Evolutionary conservation across 495 filamentous ascomycete species (phyloP), one percentile per base, ranked within the genome.

Genomic region (Penicillium waksmanii): DNA sequence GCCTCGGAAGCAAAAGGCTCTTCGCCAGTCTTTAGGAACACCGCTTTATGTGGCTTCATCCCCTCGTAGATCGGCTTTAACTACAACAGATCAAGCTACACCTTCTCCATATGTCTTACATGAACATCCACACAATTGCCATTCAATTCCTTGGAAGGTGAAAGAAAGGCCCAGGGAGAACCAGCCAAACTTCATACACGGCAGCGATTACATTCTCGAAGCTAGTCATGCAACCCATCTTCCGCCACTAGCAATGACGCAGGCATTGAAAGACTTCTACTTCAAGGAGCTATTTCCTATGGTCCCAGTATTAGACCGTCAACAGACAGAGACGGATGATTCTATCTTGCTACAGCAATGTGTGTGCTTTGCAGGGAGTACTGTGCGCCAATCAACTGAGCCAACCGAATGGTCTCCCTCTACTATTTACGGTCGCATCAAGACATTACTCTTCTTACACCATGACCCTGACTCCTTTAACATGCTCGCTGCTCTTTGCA

Each of bases 281-380:
- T 61, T 63, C 49, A 50, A 44, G 15, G 49, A 62, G 27, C 25
- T 65, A 0, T 57, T 53, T 25, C 53, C 25, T 40, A 17, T 55
- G 9, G 60, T 52, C 12, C 62, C 58, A 15, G 57, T 67, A 8
- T 23, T 67, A 0, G 59, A 65, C 31, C 34, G n/a, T 7, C 55
- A 44, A 0, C 53, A 67, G 17, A 3, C 55, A 0, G 40, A 43
- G 13, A 23, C 25, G n/a, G 4, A 55, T 13, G 51, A 34, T 1
- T 60, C 65, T 7, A 19, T 53, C 9, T 49, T 67, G n/a, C 31
- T 67, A 3, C 55, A 61, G 33, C 62, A 67, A 42, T 42, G 42
- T 18, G 34, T 67, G 1, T 62, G n/a, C 49, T 53, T 67, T n/a
- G 62, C 56, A 6, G 65, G 65, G 7, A 65, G 59, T 49, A 52